Conservation (phyloP, 208 protist species). For the Leishmania major region DNA sequence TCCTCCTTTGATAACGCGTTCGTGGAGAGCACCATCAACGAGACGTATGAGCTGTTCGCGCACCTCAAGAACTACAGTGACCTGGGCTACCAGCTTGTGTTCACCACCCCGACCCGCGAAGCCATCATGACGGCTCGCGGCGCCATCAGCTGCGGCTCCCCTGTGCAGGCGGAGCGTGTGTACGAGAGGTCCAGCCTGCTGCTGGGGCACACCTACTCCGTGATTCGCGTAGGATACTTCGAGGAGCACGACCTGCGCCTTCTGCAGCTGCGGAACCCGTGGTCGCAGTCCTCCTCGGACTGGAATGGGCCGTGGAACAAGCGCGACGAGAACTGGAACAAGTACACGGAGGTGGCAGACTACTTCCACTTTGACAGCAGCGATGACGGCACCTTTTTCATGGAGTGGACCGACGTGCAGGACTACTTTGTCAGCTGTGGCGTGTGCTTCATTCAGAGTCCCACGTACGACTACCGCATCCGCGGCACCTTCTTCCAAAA, state of each 20-base stretch:
- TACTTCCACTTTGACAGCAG: conserved; percentile 45
- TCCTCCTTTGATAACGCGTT: conserved; percentile 76
- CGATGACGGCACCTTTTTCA: conserved; percentile 72
- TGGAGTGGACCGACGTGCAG: conserved; percentile 80
- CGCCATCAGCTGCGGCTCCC: conserved; percentile 24
- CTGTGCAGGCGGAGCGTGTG: conserved; percentile 37
- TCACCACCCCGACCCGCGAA: conserved; percentile 70
- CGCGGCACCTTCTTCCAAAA: conserved; percentile 74
- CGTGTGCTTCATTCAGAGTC: conserved; percentile 79
- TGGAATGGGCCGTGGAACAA: conserved; percentile 76
- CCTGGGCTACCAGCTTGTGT: conserved; percentile 55
- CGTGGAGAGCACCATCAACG: conserved; percentile 41
- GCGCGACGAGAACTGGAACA: conserved; percentile 58
- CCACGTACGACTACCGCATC: conserved; percentile 79
- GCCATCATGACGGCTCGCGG: conserved; percentile 49
- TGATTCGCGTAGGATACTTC: conserved; percentile 65
- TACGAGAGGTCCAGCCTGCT: conserved; percentile 63
- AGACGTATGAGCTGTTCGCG: conserved; percentile 60
- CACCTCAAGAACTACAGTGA: conserved; percentile 48
- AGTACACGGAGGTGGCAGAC: conserved; percentile 49
- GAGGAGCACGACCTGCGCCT: conserved; percentile 52
- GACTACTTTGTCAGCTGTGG: conserved; percentile 73
- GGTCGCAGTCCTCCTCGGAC: conserved; percentile 32
- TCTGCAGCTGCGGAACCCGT: conserved; percentile 76
- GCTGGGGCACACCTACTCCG: conserved; percentile 66